Percentiles rank a stretch among this genome's conserved stretches.
phyloP scores from a whole-genome alignment of 352 stramenopile genomes.

The Pythium phragmiticola region DNA sequence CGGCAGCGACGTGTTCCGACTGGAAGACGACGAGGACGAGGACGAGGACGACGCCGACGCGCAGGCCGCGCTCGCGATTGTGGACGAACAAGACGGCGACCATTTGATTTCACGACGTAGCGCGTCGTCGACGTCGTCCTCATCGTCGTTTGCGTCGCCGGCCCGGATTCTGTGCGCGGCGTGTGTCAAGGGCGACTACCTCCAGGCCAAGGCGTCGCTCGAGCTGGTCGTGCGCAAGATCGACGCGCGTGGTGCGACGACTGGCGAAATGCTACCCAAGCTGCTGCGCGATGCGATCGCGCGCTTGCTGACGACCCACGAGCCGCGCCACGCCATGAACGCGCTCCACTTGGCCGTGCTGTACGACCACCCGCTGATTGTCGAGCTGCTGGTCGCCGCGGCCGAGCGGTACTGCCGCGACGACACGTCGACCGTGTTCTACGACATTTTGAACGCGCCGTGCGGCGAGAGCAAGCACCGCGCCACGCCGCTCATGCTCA shows the following conservation, averaged over 20 bases:
- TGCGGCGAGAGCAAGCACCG: conserved; percentile 71
- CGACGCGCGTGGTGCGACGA: conserved; percentile 17
- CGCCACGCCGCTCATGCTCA: conserved; percentile 76
- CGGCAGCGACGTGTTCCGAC: conserved; percentile 11
- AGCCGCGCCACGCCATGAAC: conserved; percentile 77
- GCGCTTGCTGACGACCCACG: conserved; percentile 59
- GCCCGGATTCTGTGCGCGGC: conserved; percentile 64
- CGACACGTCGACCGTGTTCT: conserved; percentile 18
- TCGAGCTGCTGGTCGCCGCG: conserved; percentile 52
- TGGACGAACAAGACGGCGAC: conserved; percentile 12
- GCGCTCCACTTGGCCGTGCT: conserved; percentile 65
- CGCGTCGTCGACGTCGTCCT: no score
- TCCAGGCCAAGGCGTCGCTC: conserved; percentile 62
- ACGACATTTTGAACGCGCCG: conserved; percentile 46
- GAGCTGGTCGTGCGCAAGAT: conserved; percentile 50
- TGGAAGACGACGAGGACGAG: conserved; percentile 29
- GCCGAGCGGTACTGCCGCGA: conserved; percentile 43
- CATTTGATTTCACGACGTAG: no score
- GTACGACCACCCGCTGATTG: conserved; percentile 71
- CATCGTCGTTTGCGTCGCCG: conserved; percentile 42
- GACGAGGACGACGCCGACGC: not conserved
- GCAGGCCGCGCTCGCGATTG: not conserved
- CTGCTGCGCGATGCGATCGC: conserved; percentile 30
- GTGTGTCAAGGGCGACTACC: conserved; percentile 76
- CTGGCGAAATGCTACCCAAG: conserved; percentile 4